phyloP scores from a whole-genome alignment of 2,329 filamentous ascomycete species.

The Sclerotinia minor region DNA sequence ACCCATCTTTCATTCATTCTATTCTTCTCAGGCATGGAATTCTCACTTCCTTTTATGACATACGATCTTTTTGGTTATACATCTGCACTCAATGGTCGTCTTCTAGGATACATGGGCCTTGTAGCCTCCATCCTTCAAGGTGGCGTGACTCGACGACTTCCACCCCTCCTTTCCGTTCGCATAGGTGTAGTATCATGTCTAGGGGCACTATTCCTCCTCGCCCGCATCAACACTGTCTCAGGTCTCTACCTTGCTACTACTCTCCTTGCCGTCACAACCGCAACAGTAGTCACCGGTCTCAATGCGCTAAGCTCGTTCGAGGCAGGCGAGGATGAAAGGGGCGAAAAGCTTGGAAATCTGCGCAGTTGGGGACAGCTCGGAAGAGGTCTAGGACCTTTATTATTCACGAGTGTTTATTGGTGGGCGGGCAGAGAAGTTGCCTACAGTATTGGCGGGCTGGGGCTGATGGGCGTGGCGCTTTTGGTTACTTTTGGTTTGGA shows the following conservation, averaged over 20 bases:
- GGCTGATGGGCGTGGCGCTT: slow-evolving; percentile 72
- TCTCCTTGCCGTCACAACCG: slow-evolving; percentile 83
- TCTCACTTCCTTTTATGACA: slow-evolving; percentile 95
- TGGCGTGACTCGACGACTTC: slow-evolving; percentile 80
- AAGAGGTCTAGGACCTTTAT: slow-evolving; percentile 77
- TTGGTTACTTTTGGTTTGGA: slow-evolving; percentile 72
- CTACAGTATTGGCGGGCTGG: slow-evolving; percentile 76
- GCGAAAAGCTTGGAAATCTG: slow-evolving; percentile 81
- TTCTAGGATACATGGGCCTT: slow-evolving; percentile 89
- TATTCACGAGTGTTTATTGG: slow-evolving; percentile 97
- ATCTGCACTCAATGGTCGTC: slow-evolving; percentile 75
- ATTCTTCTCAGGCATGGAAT: slow-evolving; percentile 98
- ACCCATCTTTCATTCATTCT: slow-evolving; percentile 90
- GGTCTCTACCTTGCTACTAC: slow-evolving; percentile 81
- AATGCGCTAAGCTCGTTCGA: slow-evolving; percentile 93
- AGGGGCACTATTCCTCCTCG: slow-evolving; percentile 76
- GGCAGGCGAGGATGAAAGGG: slow-evolving; percentile 75
- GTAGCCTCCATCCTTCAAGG: slow-evolving; percentile 92
- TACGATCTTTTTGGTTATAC: slow-evolving; percentile 87
- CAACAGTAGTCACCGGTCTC: slow-evolving; percentile 90
- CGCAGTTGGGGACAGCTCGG: slow-evolving; percentile 83
- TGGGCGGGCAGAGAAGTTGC: slow-evolving; percentile 90
- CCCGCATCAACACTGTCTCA: slow-evolving; percentile 63
- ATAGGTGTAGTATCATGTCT: slow-evolving; percentile 77
- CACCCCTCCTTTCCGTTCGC: slow-evolving; percentile 77